Evolutionary conservation across 495 filamentous ascomycete genomes (phyloP), one percentile per base, ranked within the genome.

Genomic region (Pyrenopolyporus hunteri): DNA sequence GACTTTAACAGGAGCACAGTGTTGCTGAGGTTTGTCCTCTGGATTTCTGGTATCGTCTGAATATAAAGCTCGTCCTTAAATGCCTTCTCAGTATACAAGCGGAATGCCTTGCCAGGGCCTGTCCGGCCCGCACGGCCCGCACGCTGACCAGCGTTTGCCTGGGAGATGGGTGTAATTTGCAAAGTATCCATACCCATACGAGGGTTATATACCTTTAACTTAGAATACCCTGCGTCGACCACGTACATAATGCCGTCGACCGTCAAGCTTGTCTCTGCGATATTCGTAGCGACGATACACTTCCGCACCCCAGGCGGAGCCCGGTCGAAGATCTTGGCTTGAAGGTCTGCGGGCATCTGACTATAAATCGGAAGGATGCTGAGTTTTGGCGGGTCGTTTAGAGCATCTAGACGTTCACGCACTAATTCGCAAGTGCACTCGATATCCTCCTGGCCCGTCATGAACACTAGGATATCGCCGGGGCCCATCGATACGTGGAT

Each of bases 171-270:
- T 3, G 95, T 99, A 56, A 99, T 97, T 67, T 98, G 94, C 10
- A 99, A 83, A 1, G 93, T 96, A 63, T 99, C 94, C 95, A 99
- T 99, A 51, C 95, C 93, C 94, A 99, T 97, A 22, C 89, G 85
- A 3, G 95, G 92, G 66, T 99, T 98, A 77, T 98, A 99, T 9
- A 98, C 95, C 69, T 99, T 99, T 52, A 99, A 80, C 74, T 99
- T 99, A 0, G 92, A 96, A 73, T 89, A 99, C 1, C 95, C 95
- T 4, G 89, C 86, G 70, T 99, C 95, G 28, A 99, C 93, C 47
- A 99, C 95, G 66, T 93, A 99, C 93, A 98, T 97, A 66, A 99
- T 98, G 57, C 95, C 95, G 64, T 99, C 95, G 7, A 99, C 95
- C 0, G 95, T 99, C 77, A 99, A 81, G 79, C 90, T 95, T 0